phyloP scores from a whole-genome alignment of 108 stramenopile genomes.

The Cyclotella cryptica region DNA sequence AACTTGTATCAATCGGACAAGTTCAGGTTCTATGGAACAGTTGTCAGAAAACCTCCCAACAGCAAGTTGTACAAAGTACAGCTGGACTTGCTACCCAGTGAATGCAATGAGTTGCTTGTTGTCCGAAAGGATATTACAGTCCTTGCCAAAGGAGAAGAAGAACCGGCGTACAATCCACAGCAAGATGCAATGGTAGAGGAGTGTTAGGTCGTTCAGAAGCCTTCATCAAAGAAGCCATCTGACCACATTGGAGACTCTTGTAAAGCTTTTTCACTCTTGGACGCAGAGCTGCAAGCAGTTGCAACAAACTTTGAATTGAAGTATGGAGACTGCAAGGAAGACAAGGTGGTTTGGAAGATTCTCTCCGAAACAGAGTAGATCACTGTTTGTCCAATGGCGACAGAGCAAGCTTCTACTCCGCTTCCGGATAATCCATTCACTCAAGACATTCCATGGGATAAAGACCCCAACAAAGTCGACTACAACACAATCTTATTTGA shows the following conservation, averaged over 20 bases:
- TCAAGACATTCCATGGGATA: not conserved
- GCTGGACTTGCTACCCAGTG: too few relatives aligned
- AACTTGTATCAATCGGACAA: too few relatives aligned
- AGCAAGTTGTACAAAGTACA: too few relatives aligned
- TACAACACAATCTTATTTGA: constrained; percentile 7
- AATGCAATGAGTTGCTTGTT: too few relatives aligned
- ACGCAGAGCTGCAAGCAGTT: not conserved
- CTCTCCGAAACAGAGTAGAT: constrained; percentile 4
- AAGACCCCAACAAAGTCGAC: constrained; percentile 10
- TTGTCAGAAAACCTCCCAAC: too few relatives aligned
- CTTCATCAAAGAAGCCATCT: not conserved
- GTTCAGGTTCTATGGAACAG: too few relatives aligned
- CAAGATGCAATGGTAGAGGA: too few relatives aligned
- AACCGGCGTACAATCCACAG: too few relatives aligned
- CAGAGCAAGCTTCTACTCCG: not conserved
- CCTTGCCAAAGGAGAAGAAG: too few relatives aligned
- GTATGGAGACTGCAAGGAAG: not conserved
- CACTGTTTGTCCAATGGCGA: constrained; percentile 2
- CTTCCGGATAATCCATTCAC: not conserved
- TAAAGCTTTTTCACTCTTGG: not conserved
- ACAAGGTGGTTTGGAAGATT: not conserved
- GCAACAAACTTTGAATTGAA: not conserved
- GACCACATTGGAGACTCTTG: not conserved
- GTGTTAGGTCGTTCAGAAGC: too few relatives aligned
- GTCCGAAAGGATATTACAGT: too few relatives aligned